Percentiles rank a stretch among this genome's conserved stretches.
Evolutionary conservation across 352 stramenopile species (phyloP).

Genomic region (Thraustochytrium sp.): DNA sequence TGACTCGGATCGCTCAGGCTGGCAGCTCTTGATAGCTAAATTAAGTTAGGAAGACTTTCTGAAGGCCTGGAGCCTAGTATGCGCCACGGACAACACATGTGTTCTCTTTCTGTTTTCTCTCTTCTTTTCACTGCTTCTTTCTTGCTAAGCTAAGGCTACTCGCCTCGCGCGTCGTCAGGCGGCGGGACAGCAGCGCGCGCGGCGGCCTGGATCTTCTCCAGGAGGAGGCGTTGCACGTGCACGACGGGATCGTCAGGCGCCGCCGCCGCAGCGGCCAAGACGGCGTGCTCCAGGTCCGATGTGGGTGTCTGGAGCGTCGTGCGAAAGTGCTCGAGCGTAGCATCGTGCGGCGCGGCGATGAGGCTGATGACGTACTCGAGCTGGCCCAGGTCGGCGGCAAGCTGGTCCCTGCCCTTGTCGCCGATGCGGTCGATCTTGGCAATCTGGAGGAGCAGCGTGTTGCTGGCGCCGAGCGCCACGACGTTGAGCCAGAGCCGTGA

Average conservation of each 20-base stretch:
- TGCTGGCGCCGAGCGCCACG: neutral
- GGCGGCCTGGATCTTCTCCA: neutral
- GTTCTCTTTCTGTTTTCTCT: too few species aligned
- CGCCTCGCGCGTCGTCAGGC: too few species aligned
- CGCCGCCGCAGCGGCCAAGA: neutral
- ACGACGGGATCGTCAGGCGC: neutral
- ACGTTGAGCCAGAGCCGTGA: conserved; percentile 10
- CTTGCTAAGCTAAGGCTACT: too few species aligned
- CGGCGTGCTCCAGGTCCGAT: neutral
- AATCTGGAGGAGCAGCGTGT: conserved; percentile 14
- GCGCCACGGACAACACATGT: too few species aligned
- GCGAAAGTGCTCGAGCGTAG: neutral
- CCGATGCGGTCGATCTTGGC: neutral
- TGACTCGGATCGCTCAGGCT: too few species aligned
- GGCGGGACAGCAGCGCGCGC: neutral
- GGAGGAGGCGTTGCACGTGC: neutral
- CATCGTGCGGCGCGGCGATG: neutral
- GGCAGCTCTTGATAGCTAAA: too few species aligned
- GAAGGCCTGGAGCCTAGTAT: too few species aligned
- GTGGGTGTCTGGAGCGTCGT: neutral
- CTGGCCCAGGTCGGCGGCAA: neutral
- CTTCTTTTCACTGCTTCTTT: too few species aligned
- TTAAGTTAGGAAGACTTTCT: too few species aligned
- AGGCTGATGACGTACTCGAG: conserved; percentile 8
- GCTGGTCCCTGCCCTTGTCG: neutral